Evolutionary conservation across 176 grass and related monocot genomes (phyloP).

Genomic region (Musa acuminata): DNA sequence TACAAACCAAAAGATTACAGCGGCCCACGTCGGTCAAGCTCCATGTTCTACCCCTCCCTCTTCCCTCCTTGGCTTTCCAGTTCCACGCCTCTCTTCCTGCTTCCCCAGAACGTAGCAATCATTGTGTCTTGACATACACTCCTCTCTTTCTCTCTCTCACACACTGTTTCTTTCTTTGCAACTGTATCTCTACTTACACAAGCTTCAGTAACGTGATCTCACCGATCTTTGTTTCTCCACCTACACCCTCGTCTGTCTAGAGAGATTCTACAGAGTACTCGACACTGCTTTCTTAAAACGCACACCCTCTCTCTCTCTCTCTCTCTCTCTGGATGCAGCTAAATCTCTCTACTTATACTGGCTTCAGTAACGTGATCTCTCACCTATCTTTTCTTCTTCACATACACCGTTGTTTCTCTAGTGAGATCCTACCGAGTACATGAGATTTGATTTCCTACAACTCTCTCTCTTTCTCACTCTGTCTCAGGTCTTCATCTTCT

Average conservation of each 20-base stretch:
- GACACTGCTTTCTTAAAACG: neutral
- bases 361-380: too few species aligned
- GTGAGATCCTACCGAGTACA: neutral
- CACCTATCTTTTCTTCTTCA: too few species aligned
- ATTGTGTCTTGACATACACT: conserved; percentile 99
- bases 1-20: neutral
- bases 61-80: conserved; percentile 39
- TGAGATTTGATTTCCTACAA: neutral
- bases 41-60: conserved; percentile 41
- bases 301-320: neutral
- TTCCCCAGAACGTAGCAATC: conserved; percentile 75
- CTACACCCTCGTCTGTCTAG: neutral
- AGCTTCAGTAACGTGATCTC: conserved; percentile 3
- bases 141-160: conserved; percentile 12
- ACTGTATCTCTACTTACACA: neutral
- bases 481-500: too few species aligned
- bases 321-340: too few species aligned
- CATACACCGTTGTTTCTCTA: too few species aligned
- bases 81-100: conserved; percentile 60
- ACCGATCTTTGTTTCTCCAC: neutral
- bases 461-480: neutral
- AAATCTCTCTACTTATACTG: too few species aligned
- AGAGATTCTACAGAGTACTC: too few species aligned
- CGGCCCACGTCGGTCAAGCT: conserved; percentile 54
- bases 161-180: neutral